Evolutionary conservation across 345 rosid genomes (phyloP).

Genomic region (Populus simonii): DNA sequence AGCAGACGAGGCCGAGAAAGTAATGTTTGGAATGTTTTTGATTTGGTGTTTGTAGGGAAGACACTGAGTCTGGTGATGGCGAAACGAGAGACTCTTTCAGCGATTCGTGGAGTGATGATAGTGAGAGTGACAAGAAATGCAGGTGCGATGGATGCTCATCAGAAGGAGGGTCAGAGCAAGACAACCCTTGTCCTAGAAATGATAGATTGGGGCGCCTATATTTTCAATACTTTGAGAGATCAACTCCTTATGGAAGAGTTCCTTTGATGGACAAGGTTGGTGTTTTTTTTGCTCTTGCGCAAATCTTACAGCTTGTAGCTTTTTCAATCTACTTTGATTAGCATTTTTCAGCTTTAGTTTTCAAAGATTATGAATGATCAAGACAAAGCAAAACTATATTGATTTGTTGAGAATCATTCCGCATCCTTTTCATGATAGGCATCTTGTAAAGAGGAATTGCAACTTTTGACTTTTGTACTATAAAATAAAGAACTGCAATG

Average conservation of each 20-base stretch:
- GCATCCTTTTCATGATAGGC: constrained; percentile 30
- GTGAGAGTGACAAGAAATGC: constrained; percentile 80
- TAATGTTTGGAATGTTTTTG: neutral
- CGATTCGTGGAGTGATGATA: constrained; percentile 84
- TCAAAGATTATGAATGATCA: constrained; percentile 2
- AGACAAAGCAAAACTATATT: neutral
- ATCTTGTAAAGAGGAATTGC: constrained; percentile 32
- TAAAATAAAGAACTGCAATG: constrained; percentile 1
- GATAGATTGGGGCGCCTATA: constrained; percentile 77
- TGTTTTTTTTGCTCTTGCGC: neutral
- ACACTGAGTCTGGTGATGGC: constrained; percentile 62
- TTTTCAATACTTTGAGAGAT: constrained; percentile 79
- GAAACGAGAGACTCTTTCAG: constrained; percentile 80
- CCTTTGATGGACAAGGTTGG: constrained; percentile 99
- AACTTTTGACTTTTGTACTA: constrained; percentile 35
- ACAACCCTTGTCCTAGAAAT: constrained; percentile 54
- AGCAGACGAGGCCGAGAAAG: neutral
- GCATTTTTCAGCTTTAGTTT: neutral
- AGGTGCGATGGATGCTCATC: constrained; percentile 81
- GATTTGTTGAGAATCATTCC: constrained; percentile 25
- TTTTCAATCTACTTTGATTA: neutral
- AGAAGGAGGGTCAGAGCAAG: constrained; percentile 80
- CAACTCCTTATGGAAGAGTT: constrained; percentile 88
- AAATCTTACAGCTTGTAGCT: neutral
- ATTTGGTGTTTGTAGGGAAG: constrained; percentile 53